Evolutionary conservation across 805 yeast species (phyloP).

Genomic region (Wickerhamiella azymoides): DNA sequence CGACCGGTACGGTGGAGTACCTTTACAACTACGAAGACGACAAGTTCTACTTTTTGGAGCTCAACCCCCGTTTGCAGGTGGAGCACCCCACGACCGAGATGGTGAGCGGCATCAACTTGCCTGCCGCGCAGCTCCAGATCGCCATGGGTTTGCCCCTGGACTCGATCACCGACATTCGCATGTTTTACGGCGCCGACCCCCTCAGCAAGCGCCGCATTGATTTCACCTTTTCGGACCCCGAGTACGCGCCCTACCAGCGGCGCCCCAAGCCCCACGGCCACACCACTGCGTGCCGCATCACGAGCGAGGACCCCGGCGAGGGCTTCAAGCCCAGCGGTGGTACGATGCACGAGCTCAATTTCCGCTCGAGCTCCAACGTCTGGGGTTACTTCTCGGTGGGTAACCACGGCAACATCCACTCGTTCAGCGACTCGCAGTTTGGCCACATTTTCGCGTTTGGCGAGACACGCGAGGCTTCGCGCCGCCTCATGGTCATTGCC

Average conservation of each 20-base stretch:
- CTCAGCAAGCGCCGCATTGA: conserved; percentile 82
- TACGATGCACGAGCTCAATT: conserved; percentile 86
- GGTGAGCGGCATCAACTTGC: conserved; percentile 97
- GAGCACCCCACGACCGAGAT: conserved; percentile 99
- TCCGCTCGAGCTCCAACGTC: conserved; percentile 92
- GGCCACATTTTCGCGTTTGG: conserved; percentile 99
- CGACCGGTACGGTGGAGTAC: conserved; percentile 99
- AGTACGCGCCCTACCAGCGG: conserved; percentile 66
- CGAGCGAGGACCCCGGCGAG: conserved; percentile 98
- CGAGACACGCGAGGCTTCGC: conserved; percentile 92
- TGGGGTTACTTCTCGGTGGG: conserved; percentile 99
- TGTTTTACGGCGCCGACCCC: conserved; percentile 91
- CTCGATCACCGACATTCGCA: conserved; percentile 82
- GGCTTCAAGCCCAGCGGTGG: conserved; percentile 99
- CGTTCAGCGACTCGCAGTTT: conserved; percentile 95
- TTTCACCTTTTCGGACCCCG: conserved; percentile 68
- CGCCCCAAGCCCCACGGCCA: conserved; percentile 95
- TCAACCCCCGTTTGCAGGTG: conserved; percentile 97
- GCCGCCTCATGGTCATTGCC: conserved; percentile 98
- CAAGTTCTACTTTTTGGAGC: conserved; percentile 89
- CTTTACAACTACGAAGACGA: conserved; percentile 87
- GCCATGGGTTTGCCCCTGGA: conserved; percentile 99
- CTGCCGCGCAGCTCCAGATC: conserved; percentile 96
- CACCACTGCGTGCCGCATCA: conserved; percentile 97
- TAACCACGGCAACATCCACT: conserved; percentile 92